Base-by-base conservation (phyloP, 140 eudicot genomes). In the Cichorium intybus region DNA sequence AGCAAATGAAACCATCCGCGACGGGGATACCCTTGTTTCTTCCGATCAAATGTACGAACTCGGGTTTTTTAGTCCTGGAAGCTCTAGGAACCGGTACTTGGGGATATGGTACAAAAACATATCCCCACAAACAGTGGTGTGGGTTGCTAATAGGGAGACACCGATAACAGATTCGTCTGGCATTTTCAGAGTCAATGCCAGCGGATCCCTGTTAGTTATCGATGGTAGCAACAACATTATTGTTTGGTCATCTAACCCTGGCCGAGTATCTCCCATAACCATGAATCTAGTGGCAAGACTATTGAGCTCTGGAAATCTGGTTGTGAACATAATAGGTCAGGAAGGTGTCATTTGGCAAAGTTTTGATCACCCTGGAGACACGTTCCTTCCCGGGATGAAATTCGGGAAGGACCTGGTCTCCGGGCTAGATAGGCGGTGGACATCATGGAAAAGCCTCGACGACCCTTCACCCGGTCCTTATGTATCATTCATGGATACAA, bases 41-140 rank as follows among this genome's bases (percentile, higher is more conserved):
- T 49, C 57, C 4, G 41, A 48, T 71, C 58, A 52, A 34, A 24
- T 39, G 54, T 69, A 28, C 7, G 72, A 61, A 20, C 72, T 76
- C 20, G 80, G 84, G 17, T 79, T 79, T 37, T 79, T 79, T 17
- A 68, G 70, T 29, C 80, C 74, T 2, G 69, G 71, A 21, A 48
- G 22, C n/a, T 56, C 80, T 22, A 50, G 0, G 6, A 49, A 69
- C n/a, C 71, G 70, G 29, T 74, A 79, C 22, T 10, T 79, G 65
- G 80, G 84, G 10, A 79, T 79, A 43, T 74, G 72, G 76, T 78
- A 67, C 69, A 78, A 73, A 31, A 73, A 61, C 27, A 78, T 58
- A 66, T 57, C 84, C 24, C 37, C 62, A 18, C 56, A 29, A 0
- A 62, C 64, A 14, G 69, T 66, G 6, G 79, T 75, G 4, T 75